A percentile compares a stretch with the other conserved stretches of the same genome.
Evolutionary conservation across 2,329 filamentous ascomycete species (phyloP).

Genomic region (Aureobasidium mangrovei): DNA sequence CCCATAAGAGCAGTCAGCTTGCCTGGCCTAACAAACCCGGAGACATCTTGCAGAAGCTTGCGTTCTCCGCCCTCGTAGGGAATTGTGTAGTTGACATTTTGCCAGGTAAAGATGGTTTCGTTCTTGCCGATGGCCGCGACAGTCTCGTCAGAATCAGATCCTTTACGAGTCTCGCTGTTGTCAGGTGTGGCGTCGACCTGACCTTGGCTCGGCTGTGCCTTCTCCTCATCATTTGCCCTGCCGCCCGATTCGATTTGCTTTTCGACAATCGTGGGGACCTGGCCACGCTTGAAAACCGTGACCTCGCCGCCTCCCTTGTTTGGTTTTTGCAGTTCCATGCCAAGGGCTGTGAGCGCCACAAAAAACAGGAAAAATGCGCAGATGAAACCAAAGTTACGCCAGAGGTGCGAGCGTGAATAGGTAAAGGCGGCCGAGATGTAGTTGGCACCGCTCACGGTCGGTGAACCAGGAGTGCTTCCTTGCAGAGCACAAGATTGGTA

Average conservation of each 20-base stretch:
- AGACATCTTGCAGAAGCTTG: conserved; percentile 38
- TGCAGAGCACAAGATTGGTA: conserved; percentile 75
- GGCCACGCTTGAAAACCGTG: conserved; percentile 32
- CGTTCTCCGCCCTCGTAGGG: conserved; percentile 39
- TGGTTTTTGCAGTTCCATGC: conserved; percentile 38
- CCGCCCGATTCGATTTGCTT: conserved; percentile 34
- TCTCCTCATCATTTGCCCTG: conserved; percentile 44
- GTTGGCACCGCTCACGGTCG: conserved; percentile 52
- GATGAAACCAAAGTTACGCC: conserved; percentile 80
- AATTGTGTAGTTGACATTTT: conserved; percentile 42
- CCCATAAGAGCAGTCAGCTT: conserved; percentile 44
- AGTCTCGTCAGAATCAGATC: conserved; percentile 34
- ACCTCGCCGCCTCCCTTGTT: conserved; percentile 52
- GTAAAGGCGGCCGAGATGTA: conserved; percentile 64
- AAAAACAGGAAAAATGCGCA: conserved; percentile 67
- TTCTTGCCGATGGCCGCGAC: conserved; percentile 34
- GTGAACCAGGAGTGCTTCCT: conserved; percentile 59
- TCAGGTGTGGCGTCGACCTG: background rate
- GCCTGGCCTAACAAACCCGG: conserved; percentile 42
- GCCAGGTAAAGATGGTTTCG: conserved; percentile 47
- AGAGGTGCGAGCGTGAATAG: conserved; percentile 59
- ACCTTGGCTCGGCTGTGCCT: conserved; percentile 20
- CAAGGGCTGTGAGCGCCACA: conserved; percentile 58
- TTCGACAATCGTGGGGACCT: conserved; percentile 25
- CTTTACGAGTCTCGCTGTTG: conserved; percentile 18